Conservation (phyloP, 805 yeast species). For the Candida endomychidarum region DNA sequence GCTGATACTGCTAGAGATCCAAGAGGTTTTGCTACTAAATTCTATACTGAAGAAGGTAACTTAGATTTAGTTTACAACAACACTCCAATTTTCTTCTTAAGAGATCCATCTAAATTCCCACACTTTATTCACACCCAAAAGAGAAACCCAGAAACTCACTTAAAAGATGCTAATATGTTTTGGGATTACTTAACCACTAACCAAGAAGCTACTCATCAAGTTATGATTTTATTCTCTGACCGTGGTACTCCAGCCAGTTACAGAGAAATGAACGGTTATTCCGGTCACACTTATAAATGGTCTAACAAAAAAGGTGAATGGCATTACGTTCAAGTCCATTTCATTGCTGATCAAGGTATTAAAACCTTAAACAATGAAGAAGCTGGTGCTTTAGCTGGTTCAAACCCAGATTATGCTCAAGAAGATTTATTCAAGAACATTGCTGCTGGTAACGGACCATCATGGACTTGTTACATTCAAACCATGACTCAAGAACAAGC, state of each 20-base stretch:
- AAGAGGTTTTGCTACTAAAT: slow-evolving; percentile 78
- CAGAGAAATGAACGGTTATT: slow-evolving; percentile 81
- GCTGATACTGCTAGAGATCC: slow-evolving; percentile 87
- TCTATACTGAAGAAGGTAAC: slow-evolving; percentile 83
- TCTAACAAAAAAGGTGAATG: slow-evolving; percentile 71
- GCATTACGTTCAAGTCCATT: slow-evolving; percentile 77
- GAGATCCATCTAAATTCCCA: slow-evolving; percentile 86
- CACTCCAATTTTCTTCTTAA: slow-evolving; percentile 80
- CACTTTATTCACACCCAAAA: slow-evolving; percentile 88
- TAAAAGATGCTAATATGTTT: slow-evolving; percentile 77
- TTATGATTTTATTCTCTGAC: slow-evolving; percentile 70
- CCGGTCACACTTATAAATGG: slow-evolving; percentile 86
- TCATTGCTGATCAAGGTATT: slow-evolving; percentile 63
- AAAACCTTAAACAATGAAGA: slow-evolving; percentile 57
- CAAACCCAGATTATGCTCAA: slow-evolving; percentile 80
- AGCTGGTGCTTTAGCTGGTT: slow-evolving; percentile 66
- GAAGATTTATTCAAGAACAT: slow-evolving; percentile 78
- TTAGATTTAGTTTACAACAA: slow-evolving; percentile 84
- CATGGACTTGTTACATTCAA: slow-evolving; percentile 85
- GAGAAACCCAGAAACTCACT: slow-evolving; percentile 78
- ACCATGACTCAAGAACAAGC: slow-evolving; percentile 85
- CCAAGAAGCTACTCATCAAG: slow-evolving; percentile 75
- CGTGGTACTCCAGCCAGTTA: slow-evolving; percentile 78
- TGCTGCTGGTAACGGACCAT: slow-evolving; percentile 73
- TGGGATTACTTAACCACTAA: slow-evolving; percentile 80